Evolutionary conservation across 2,329 filamentous ascomycete species (phyloP), one percentile per base, ranked within the genome.

Genomic region (Trichoderma simmonsii): DNA sequence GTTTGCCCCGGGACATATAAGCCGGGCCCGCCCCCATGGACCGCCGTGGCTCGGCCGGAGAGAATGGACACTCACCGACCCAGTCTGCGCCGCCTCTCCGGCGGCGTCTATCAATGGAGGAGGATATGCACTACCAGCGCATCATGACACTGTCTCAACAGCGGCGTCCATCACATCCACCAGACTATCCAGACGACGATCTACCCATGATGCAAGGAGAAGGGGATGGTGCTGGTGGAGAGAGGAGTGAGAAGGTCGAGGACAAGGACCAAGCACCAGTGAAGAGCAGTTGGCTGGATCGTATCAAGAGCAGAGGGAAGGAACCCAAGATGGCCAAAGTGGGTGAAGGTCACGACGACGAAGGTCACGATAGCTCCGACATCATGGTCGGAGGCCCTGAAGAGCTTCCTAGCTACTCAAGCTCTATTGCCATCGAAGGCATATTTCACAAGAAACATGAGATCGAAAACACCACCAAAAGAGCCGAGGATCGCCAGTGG

Each of bases 391-490:
- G 61, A 30, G 60, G 14, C 6, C 39, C 39, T 51, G 73, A 74
- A 65, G 54, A 65, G n/a, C 69, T 90, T 43, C 89, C 89, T n/a
- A 76, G 79, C 28, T 91, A 91, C 78, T 86, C 86, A 62, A 88
- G 84, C 76, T 85, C 84, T 76, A 84, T 91, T 70, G 82, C 83
- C 70, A 80, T 88, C 63, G 86, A 89, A 77, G 87, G 85, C 30
- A 82, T 90, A 6, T 90, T 91, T 76, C 82, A 85, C 75, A 86
- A 86, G 77, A 92, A 92, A 81, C 87, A 89, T 82, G 91, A 93
- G 79, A 86, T 92, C 71, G 86, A 89, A 73, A 86, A 90, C 72
- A 88, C 90, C 6, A 90, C 88, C 74, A 88, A 90, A 77, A 83
- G 88, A 60, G 87, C 90, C 57, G 83, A 87, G 73, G 86, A 90